Conservation (phyloP, 2,329 filamentous ascomycete species). For the Nigrospora oryzae region DNA sequence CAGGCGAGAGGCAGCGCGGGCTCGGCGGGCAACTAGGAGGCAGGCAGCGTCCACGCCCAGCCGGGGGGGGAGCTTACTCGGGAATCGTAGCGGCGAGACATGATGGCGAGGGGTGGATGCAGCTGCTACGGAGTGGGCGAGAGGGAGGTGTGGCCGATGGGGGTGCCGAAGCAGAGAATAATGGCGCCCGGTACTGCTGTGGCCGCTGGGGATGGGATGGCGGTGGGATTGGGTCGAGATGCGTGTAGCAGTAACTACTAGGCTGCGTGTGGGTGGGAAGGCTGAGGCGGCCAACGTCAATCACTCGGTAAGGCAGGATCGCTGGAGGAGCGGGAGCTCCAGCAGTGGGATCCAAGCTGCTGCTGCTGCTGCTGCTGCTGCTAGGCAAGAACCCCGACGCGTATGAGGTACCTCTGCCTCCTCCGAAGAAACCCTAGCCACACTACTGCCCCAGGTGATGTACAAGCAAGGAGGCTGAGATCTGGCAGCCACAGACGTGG, state of each 20-base stretch:
- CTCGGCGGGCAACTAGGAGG: slow-evolving; percentile 6
- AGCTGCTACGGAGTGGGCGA: no score
- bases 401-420: slow-evolving; percentile 6
- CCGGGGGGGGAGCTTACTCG: slow-evolving; percentile 53
- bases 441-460: no score
- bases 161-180: neutral
- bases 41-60: slow-evolving; percentile 5
- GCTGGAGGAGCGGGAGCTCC: neutral
- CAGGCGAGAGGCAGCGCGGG: neutral
- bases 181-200: no score
- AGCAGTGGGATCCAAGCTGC: slow-evolving; percentile 1
- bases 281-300: slow-evolving; percentile 9
- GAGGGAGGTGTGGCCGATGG: no score
- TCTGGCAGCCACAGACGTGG: no score
- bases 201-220: no score
- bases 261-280: slow-evolving; percentile 4
- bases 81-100: slow-evolving; percentile 97
- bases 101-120: slow-evolving; percentile 32
- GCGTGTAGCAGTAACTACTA: no score
- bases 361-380: slow-evolving; percentile 1
- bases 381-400: slow-evolving; percentile 24
- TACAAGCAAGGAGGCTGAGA: no score
- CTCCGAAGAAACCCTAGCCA: no score
- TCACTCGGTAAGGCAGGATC: slow-evolving; percentile 2
- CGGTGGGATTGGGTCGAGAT: no score